A percentile compares a stretch with the other conserved stretches of the same genome.
Evolutionary conservation across 2,329 filamentous ascomycete species (phyloP).

Genomic region (Aspergillus candidus): DNA sequence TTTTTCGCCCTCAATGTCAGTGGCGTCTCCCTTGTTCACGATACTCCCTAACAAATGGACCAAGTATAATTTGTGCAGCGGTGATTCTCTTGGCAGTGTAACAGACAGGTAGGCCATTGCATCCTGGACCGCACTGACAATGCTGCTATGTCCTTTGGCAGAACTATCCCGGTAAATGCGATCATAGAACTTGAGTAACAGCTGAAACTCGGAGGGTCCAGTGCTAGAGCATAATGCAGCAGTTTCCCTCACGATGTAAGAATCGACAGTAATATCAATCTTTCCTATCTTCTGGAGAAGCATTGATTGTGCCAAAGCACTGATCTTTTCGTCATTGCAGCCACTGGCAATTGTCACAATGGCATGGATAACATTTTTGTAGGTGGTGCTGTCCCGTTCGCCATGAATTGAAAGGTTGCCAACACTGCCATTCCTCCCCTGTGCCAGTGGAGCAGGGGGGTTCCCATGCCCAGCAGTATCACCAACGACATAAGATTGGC

Average conservation of each 20-base stretch:
- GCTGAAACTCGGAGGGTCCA: slow-evolving; percentile 74
- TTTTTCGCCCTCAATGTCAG: slow-evolving; percentile 65
- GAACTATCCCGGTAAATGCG: slow-evolving; percentile 69
- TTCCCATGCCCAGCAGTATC: slow-evolving; percentile 42
- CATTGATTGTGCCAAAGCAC: slow-evolving; percentile 87
- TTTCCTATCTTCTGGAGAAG: slow-evolving; percentile 92
- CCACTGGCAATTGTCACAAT: slow-evolving; percentile 83
- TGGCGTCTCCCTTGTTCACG: slow-evolving; percentile 82
- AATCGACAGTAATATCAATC: slow-evolving; percentile 72
- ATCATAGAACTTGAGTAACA: slow-evolving; percentile 76
- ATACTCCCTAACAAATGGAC: slow-evolving; percentile 78
- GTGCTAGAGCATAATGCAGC: slow-evolving; percentile 71
- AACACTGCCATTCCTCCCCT: slow-evolving; percentile 30
- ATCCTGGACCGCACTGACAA: slow-evolving; percentile 70
- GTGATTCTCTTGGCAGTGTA: slow-evolving; percentile 59
- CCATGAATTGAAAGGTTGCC: slow-evolving; percentile 70
- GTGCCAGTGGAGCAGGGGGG: slow-evolving; percentile 40
- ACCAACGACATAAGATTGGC: slow-evolving; percentile 26
- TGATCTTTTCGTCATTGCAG: slow-evolving; percentile 84
- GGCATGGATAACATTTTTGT: slow-evolving; percentile 86
- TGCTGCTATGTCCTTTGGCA: slow-evolving; percentile 58
- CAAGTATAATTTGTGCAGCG: slow-evolving; percentile 76
- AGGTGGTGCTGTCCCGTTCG: slow-evolving; percentile 72
- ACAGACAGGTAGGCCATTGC: slow-evolving; percentile 75
- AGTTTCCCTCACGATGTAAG: slow-evolving; percentile 76